Evolutionary conservation across 495 filamentous ascomycete genomes (phyloP).

Genomic region (Hypoxylon rickii): DNA sequence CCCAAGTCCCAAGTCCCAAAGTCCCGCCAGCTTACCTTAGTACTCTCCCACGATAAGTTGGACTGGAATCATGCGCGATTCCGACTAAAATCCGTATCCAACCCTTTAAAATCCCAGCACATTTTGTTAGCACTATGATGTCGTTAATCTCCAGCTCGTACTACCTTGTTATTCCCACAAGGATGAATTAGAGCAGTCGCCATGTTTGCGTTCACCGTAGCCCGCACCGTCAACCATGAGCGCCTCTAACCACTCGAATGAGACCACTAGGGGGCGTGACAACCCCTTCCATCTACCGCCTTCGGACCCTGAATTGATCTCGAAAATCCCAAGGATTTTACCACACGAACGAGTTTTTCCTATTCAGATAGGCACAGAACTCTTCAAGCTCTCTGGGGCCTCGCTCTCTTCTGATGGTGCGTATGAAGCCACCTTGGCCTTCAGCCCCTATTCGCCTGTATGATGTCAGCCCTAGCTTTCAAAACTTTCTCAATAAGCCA

Average conservation of each 20-base stretch:
- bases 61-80: constrained; percentile 1
- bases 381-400: constrained; percentile 93
- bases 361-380: constrained; percentile 89
- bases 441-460: constrained; percentile 8
- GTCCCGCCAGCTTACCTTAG: neutral
- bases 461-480: constrained; percentile 19
- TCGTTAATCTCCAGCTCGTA: constrained; percentile 6
- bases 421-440: constrained; percentile 42
- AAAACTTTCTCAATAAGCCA: neutral
- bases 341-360: constrained; percentile 78
- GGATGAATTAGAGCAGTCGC: constrained; percentile 11
- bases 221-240: constrained; percentile 28
- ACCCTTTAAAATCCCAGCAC: neutral
- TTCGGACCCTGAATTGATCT: constrained; percentile 38
- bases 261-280: constrained; percentile 36
- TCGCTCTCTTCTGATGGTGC: constrained; percentile 94
- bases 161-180: constrained; percentile 31
- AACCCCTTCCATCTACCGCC: constrained; percentile 32
- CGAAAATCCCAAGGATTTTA: constrained; percentile 61
- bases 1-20: no score
- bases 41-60: no score
- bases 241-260: constrained; percentile 34
- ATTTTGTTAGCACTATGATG: constrained; percentile 14
- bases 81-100: neutral
- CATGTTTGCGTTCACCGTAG: neutral